A percentile compares a stretch with the other conserved stretches of the same genome.
Conservation (phyloP, 2,329 filamentous ascomycete species). For the Penicillium glabrum region DNA sequence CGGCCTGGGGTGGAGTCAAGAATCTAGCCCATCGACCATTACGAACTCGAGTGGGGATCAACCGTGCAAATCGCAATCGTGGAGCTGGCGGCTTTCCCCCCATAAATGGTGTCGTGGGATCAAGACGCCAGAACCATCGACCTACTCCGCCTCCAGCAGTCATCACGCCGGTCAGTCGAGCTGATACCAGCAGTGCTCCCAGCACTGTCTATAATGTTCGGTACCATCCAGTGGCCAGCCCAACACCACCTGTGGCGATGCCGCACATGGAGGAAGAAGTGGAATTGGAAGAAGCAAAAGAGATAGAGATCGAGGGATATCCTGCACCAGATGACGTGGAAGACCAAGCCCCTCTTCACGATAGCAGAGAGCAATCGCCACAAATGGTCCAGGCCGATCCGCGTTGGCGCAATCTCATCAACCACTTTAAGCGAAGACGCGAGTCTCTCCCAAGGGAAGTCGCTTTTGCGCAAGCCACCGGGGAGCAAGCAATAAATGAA, state of each 20-base stretch:
- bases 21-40: conserved; percentile 37
- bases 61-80: conserved; percentile 23
- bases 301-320: conserved; percentile 17
- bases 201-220: conserved; percentile 65
- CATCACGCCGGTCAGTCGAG: conserved; percentile 58
- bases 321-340: conserved; percentile 9
- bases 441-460: conserved; percentile 61
- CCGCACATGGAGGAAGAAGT: conserved; percentile 34
- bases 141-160: conserved; percentile 49
- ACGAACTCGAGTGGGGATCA: conserved; percentile 33
- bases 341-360: conserved; percentile 19
- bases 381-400: conserved; percentile 33
- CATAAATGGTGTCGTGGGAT: conserved; percentile 12
- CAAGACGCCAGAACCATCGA: conserved; percentile 20
- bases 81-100: conserved; percentile 3
- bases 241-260: conserved; percentile 44
- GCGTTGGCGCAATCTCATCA: conserved; percentile 53
- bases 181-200: conserved; percentile 61
- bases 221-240: conserved; percentile 56
- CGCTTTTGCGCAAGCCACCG: conserved; percentile 55
- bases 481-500: conserved; percentile 30
- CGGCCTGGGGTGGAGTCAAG: conserved; percentile 41
- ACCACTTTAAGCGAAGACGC: conserved; percentile 59
- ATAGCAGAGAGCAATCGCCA: conserved; percentile 32
- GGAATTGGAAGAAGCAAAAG: conserved; percentile 29